These are phyloP conservation scores for Cercospora sp. DNA, from an alignment of 2,329 filamentous ascomycete genomes.

Conservation along the genomic window DNA sequence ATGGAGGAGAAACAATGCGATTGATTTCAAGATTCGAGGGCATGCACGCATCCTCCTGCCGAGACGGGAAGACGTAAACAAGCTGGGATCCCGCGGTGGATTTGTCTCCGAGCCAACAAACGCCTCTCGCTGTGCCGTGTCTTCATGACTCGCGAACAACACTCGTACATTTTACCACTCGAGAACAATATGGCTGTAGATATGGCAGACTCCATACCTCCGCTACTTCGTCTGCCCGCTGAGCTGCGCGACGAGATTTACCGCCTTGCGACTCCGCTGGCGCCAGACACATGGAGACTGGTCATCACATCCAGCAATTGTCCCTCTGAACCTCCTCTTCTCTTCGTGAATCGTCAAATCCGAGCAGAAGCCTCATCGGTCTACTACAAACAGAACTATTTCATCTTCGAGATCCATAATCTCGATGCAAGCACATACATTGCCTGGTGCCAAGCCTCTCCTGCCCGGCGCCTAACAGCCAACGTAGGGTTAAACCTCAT, in stretches of 20 bases:
- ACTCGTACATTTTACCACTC: background rate
- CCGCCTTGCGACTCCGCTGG: background rate
- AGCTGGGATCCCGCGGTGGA: background rate
- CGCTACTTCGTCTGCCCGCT: background rate
- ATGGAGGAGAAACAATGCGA: background rate
- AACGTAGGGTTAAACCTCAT: background rate
- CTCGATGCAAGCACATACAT: background rate
- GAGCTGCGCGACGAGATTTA: slow-evolving; percentile 4
- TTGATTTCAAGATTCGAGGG: background rate
- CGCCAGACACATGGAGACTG: background rate
- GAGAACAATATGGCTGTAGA: background rate
- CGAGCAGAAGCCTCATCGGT: slow-evolving; percentile 3
- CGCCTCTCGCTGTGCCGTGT: background rate
- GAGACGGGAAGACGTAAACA: background rate
- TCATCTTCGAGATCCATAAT: background rate
- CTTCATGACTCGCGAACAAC: background rate
- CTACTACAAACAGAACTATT: slow-evolving; percentile 2
- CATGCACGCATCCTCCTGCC: background rate
- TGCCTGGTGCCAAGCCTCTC: background rate
- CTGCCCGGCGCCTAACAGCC: background rate
- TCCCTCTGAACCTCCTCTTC: background rate
- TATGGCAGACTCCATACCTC: background rate
- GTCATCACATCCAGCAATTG: background rate
- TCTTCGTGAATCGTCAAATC: slow-evolving; percentile 3
- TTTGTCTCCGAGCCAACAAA: slow-evolving; percentile 1